phyloP scores from a whole-genome alignment of 352 stramenopile genomes.

The Phytophthora agathidicida region DNA sequence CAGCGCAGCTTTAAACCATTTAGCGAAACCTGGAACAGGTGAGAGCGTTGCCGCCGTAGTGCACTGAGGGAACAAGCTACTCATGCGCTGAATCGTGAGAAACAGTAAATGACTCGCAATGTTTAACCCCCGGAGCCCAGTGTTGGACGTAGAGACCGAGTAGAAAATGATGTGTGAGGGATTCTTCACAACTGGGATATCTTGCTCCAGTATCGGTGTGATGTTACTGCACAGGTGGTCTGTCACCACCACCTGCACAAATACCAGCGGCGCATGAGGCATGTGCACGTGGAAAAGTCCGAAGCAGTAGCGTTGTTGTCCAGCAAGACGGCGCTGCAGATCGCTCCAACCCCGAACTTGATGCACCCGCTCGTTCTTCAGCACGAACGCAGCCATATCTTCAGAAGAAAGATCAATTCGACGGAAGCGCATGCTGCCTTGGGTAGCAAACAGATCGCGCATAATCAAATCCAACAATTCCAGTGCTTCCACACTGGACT shows the following conservation, averaged over 20 bases:
- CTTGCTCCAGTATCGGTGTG: constrained; percentile 62
- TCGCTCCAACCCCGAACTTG: constrained; percentile 71
- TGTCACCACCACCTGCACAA: constrained; percentile 78
- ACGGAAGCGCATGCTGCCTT: constrained; percentile 81
- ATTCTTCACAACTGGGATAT: constrained; percentile 42
- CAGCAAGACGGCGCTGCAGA: constrained; percentile 62
- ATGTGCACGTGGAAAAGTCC: constrained; percentile 88
- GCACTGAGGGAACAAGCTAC: constrained; percentile 61
- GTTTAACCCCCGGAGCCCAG: constrained; percentile 79
- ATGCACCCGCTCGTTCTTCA: constrained; percentile 84
- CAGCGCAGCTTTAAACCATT: constrained; percentile 71
- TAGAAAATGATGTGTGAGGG: constrained; percentile 89
- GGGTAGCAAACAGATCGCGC: constrained; percentile 83
- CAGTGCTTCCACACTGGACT: constrained; percentile 62
- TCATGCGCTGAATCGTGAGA: constrained; percentile 82
- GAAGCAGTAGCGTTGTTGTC: constrained; percentile 77
- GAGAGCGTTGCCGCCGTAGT: constrained; percentile 78
- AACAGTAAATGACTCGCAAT: constrained; percentile 86
- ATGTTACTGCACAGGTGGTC: constrained; percentile 73
- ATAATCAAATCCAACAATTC: constrained; percentile 85
- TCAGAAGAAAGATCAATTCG: constrained; percentile 78
- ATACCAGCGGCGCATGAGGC: constrained; percentile 69
- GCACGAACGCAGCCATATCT: constrained; percentile 68
- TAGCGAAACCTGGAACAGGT: constrained; percentile 73
- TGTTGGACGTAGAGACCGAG: constrained; percentile 83